Evolutionary conservation across 108 stramenopile genomes (phyloP), one percentile per base, ranked within the genome.

Genomic region (Mayamaea pseudoterrestris): DNA sequence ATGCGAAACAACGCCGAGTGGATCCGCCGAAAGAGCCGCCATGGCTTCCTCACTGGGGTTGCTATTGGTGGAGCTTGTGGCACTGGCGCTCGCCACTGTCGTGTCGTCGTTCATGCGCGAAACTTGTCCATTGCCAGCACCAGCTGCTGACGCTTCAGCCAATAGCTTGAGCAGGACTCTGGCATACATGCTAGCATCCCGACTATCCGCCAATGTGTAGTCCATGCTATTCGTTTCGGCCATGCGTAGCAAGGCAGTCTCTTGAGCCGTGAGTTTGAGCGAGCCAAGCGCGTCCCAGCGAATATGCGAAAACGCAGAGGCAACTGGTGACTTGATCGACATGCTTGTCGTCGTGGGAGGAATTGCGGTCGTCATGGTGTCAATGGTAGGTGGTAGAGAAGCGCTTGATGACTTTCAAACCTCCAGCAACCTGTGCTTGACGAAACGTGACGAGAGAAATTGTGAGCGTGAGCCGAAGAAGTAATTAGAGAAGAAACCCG

Each of bases 171-270:
- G 74, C 0, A 89, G 58, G 4, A 89, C 87, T 5, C 87, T 73
- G 4, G 82, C 87, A 45, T 89, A 89, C 87, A 89, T 89, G 47
- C 70, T 76, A n/a, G 87, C 87, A 68, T 89, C 87, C 22, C 87
- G 81, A 30, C 77, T 71, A 60, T 89, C 87, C 1, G 81, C 79
- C 39, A 89, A 58, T 13, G 87, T 89, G 50, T 89, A 89, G 50
- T 83, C 87, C 52, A 89, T 83, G 27, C 82, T 81, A 49, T 89
- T 89, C 23, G 82, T 89, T 44, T 89, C 87, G 20, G 87, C 87
- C 87, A 89, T 89, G 35, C 87, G 78, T 37, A 89, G 63, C 13
- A 89, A 50, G 0, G 87, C 87, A 0, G 87, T 83, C 47, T 89
- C 87, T 53, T 89, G 87, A 3, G 87, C 79, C 42, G 87, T 83